A percentile compares a stretch with the other conserved stretches of the same genome.
phyloP scores from a whole-genome alignment of 805 yeast species.

The Suhomyces prunicola region DNA sequence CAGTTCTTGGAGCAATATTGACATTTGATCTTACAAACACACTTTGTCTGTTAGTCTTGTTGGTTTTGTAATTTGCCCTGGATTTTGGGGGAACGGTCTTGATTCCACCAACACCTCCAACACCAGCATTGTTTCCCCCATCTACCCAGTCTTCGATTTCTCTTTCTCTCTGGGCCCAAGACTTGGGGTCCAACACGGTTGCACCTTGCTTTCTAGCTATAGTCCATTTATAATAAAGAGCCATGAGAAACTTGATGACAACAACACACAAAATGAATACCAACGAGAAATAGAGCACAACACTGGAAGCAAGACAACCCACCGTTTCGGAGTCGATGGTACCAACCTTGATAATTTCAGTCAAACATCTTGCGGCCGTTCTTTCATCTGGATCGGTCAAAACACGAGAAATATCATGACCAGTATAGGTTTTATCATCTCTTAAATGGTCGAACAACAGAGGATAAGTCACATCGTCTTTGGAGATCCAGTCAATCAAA shows the following conservation, averaged over 20 bases:
- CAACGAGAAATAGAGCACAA: conserved; percentile 77
- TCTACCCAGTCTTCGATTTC: conserved; percentile 86
- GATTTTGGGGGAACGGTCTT: conserved; percentile 48
- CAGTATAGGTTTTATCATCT: conserved; percentile 53
- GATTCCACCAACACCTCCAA: conserved; percentile 40
- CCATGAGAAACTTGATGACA: conserved; percentile 71
- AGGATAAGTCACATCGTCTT: conserved; percentile 71
- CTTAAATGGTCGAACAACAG: conserved; percentile 61
- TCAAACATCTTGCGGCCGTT: conserved; percentile 72
- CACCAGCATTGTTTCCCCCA: conserved; percentile 29
- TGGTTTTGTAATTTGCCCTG: conserved; percentile 47
- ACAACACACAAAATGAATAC: conserved; percentile 84
- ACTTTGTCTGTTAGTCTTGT: conserved; percentile 37
- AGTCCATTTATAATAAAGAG: conserved; percentile 87
- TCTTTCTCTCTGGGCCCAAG: conserved; percentile 60
- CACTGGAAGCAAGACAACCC: conserved; percentile 89
- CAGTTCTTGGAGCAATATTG: conserved; percentile 33
- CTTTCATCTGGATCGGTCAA: conserved; percentile 65
- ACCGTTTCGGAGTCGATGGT: conserved; percentile 82
- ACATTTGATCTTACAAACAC: conserved; percentile 38
- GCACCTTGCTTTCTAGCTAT: conserved; percentile 76
- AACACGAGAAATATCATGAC: conserved; percentile 78
- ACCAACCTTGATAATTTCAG: conserved; percentile 87
- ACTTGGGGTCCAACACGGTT: conserved; percentile 51
- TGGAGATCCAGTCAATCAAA: conserved; percentile 70